Conservation (phyloP, 768 basidiomycete species). For the Auricularia auricula-judae region DNA sequence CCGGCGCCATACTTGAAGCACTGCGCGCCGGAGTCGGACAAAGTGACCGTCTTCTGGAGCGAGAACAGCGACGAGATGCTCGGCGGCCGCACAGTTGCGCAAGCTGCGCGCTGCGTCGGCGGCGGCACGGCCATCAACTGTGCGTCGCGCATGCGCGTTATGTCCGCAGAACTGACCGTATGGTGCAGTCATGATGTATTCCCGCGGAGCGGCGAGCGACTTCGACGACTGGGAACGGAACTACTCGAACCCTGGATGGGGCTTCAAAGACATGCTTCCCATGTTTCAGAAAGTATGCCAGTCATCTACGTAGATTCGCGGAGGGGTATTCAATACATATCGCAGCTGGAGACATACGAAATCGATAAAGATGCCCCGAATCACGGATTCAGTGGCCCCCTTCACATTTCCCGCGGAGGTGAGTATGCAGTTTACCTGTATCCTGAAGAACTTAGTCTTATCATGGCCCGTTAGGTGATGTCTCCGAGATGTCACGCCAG, state of each 20-base stretch:
- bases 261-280: constrained; percentile 44
- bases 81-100: constrained; percentile 34
- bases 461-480: neutral
- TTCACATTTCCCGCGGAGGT: constrained; percentile 21
- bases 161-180: neutral
- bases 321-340: neutral
- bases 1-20: constrained; percentile 41
- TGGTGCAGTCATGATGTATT: constrained; percentile 39
- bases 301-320: neutral
- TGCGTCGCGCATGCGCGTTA: constrained; percentile 10
- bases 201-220: constrained; percentile 48
- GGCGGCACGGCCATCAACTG: constrained; percentile 57
- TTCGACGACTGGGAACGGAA: constrained; percentile 50
- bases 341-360: constrained; percentile 30
- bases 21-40: constrained; percentile 26
- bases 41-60: constrained; percentile 31
- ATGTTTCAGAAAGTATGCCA: constrained; percentile 40
- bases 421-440: no score
- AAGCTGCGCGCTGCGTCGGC: constrained; percentile 41
- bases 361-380: constrained; percentile 16
- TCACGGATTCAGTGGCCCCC: constrained; percentile 41
- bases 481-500: neutral
- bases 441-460: neutral
- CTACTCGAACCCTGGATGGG: constrained; percentile 49
- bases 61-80: constrained; percentile 31